These are phyloP conservation scores for Galerina marginata DNA, from an alignment of 768 basidiomycete genomes.

Conservation along the genomic window DNA sequence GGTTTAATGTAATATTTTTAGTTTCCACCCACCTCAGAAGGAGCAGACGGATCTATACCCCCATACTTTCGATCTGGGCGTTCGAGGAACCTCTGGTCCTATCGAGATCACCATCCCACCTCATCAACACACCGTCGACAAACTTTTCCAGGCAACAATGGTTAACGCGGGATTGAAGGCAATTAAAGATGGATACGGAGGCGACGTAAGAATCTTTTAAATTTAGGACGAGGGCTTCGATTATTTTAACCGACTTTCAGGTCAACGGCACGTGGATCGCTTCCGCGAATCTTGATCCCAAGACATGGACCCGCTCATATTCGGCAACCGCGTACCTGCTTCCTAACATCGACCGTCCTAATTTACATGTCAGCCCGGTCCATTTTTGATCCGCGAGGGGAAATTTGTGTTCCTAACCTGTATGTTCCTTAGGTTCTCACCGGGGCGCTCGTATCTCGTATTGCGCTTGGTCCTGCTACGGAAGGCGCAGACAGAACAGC, in stretches of 20 bases:
- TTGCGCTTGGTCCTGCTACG: background rate
- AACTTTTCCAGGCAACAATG: constrained; percentile 29
- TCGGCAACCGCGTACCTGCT: constrained; percentile 12
- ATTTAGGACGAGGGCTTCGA: background rate
- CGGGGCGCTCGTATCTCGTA: constrained; percentile 1
- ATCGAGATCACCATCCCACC: constrained; percentile 33
- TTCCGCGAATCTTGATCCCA: constrained; percentile 6
- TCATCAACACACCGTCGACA: constrained; percentile 30
- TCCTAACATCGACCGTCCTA: constrained; percentile 1
- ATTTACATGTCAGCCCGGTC: background rate
- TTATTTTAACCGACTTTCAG: background rate
- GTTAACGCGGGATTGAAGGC: constrained; percentile 28
- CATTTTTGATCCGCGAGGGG: background rate
- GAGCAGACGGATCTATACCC: constrained; percentile 30
- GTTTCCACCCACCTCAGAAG: constrained; percentile 25
- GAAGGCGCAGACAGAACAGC: background rate
- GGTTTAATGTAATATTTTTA: background rate
- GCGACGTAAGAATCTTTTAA: constrained; percentile 24
- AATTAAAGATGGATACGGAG: constrained; percentile 34
- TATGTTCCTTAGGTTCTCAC: background rate
- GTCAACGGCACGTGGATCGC: background rate
- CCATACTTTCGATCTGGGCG: constrained; percentile 27
- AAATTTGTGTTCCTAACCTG: background rate
- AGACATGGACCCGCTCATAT: constrained; percentile 12
- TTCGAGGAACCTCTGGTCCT: constrained; percentile 32